Base-by-base conservation (phyloP, 441 rosid species). In the Croton laevigatus region DNA sequence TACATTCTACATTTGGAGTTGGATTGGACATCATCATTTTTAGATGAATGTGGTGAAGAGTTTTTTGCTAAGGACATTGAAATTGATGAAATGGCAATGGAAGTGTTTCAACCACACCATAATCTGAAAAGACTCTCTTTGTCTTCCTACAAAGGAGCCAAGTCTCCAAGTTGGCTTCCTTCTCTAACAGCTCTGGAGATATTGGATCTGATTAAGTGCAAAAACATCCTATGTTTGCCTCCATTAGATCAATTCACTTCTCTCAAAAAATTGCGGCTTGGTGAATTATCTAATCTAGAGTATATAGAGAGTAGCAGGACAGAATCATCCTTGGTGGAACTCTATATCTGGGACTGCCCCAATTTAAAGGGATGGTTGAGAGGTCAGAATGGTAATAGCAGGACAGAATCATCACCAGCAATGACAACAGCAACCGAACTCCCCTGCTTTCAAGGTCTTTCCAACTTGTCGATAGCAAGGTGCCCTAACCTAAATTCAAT, bases 371-470 rank as follows among this genome's bases (percentile, higher is more conserved):
- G 72, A 54, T 68, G 75, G 76, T 0, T 40, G 55, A 70, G 48
- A 19, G 6, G 1, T 27, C 1, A 27, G 32, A 27, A 27, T 2
- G 32, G 2, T 2, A 27, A 2, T 27, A 27, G 6, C 3, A 27
- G 10, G 14, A 32, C 23, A 9, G 46, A 61, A n/a, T 1, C 27
- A 45, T 2, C 32, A 27, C 32, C 32, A 2, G 1, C 1, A 27
- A 27, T 27, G 32, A 27, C 32, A 27, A 27, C 32, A 27, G 2
- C 32, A 27, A 27, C 8, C 4, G 63, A 48, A 13, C 60, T 37
- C 1, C 72, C 37, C 5, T 17, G 58, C 4, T 74, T 76, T 61
- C 74, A 73, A 11, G 8, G 54, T 20, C 80, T 80, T 38, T 67
- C 76, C 10, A 8, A 53, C 0, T 19, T 77, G 51, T 0, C 1